A percentile compares a stretch with the other conserved stretches of the same genome.
These are phyloP conservation scores for Leucoagaricus sp. DNA, from an alignment of 1,284 basidiomycete genomes.

Conservation along the genomic window DNA sequence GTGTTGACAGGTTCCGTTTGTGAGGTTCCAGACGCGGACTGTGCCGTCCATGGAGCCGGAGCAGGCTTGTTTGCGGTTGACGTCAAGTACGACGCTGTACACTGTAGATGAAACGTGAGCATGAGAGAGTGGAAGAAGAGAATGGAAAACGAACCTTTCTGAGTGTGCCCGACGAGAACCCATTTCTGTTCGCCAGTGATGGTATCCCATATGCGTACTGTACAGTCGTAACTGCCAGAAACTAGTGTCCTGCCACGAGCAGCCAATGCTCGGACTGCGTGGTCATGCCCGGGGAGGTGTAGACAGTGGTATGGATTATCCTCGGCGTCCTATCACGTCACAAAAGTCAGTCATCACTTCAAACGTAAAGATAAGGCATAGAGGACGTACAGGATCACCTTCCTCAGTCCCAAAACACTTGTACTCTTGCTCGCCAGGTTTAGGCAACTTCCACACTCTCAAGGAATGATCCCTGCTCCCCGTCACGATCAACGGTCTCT, in stretches of 20 bases:
- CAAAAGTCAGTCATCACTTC: neutral
- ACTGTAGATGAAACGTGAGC: slow-evolving; percentile 47
- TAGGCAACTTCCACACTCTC: slow-evolving; percentile 88
- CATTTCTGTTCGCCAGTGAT: slow-evolving; percentile 84
- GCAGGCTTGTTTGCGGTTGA: slow-evolving; percentile 81
- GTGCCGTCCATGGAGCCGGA: slow-evolving; percentile 97
- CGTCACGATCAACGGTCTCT: slow-evolving; percentile 87
- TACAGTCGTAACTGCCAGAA: slow-evolving; percentile 95
- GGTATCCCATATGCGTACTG: slow-evolving; percentile 93
- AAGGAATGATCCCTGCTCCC: slow-evolving; percentile 91
- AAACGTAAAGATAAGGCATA: neutral
- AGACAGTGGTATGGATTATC: slow-evolving; percentile 91
- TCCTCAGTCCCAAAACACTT: slow-evolving; percentile 65
- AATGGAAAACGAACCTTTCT: slow-evolving; percentile 72
- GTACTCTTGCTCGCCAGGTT: slow-evolving; percentile 76
- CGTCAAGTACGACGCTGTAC: slow-evolving; percentile 89
- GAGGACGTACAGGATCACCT: slow-evolving; percentile 12
- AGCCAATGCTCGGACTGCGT: slow-evolving; percentile 87
- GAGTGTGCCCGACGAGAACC: slow-evolving; percentile 83
- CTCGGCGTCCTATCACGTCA: slow-evolving; percentile 61
- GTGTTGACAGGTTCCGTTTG: slow-evolving; percentile 77
- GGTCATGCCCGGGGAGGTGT: slow-evolving; percentile 84
- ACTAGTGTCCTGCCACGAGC: slow-evolving; percentile 20
- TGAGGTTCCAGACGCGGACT: slow-evolving; percentile 89
- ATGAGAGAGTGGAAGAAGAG: neutral